These are phyloP conservation scores for Neovahlkampfia damariscottae DNA, from an alignment of 78 protist species.

Conservation along the genomic window DNA sequence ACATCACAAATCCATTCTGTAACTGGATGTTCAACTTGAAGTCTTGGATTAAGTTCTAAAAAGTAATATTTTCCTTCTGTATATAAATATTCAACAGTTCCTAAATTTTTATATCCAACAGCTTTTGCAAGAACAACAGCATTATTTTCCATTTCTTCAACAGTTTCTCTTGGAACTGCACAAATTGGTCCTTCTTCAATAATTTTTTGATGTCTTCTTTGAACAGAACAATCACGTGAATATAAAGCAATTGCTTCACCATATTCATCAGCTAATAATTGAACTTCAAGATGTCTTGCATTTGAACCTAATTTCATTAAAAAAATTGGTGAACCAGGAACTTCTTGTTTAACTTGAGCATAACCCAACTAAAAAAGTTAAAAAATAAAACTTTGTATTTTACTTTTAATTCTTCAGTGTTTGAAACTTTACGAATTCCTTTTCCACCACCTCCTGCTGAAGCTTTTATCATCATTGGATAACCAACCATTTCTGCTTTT, in stretches of 20 bases:
- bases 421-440: conserved; percentile 66
- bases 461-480: conserved; percentile 86
- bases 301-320: conserved; percentile 47
- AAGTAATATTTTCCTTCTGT: conserved; percentile 31
- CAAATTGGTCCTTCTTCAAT: conserved; percentile 81
- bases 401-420: conserved; percentile 35
- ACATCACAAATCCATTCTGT: conserved; percentile 65
- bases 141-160: conserved; percentile 48
- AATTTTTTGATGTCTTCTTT: conserved; percentile 79
- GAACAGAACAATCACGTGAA: conserved; percentile 85
- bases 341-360: conserved; percentile 39
- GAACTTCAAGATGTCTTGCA: conserved; percentile 68
- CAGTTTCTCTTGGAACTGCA: conserved; percentile 14
- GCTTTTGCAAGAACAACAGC: conserved; percentile 59
- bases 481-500: conserved; percentile 43
- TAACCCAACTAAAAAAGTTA: too few relatives aligned
- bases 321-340: conserved; percentile 75
- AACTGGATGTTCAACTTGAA: conserved; percentile 86
- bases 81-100: conserved; percentile 86
- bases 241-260: conserved; percentile 47
- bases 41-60: conserved; percentile 74
- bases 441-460: conserved; percentile 82
- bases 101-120: conserved; percentile 61
- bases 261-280: conserved; percentile 44
- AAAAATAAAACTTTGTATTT: not conserved